These are phyloP conservation scores for Tribonema minus DNA, from an alignment of 108 stramenopile species.

Conservation along the genomic window DNA sequence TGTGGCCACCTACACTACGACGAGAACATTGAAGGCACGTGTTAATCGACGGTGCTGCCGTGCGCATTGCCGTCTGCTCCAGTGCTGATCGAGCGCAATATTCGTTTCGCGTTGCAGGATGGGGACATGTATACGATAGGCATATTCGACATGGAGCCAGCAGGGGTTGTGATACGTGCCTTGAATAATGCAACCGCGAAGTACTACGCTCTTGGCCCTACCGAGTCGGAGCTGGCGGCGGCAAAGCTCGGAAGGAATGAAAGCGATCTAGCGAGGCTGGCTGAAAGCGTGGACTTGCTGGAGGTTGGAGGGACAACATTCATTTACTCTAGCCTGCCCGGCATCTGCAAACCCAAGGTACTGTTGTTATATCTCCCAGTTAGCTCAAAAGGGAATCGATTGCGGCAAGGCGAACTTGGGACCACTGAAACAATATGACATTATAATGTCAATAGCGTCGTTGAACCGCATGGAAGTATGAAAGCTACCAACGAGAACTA, in stretches of 20 bases:
- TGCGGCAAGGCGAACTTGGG: too few species aligned
- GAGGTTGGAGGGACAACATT: not conserved
- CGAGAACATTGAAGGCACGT: too few species aligned
- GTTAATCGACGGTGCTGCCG: too few species aligned
- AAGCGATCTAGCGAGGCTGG: constrained; percentile 25
- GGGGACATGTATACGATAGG: constrained; percentile 38
- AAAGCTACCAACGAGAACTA: too few species aligned
- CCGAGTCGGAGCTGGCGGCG: constrained; percentile 28
- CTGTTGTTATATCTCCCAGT: too few species aligned
- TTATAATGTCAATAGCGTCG: too few species aligned
- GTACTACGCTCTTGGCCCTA: constrained; percentile 32
- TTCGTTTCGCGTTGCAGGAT: constrained; percentile 41
- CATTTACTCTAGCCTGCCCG: constrained; percentile 34
- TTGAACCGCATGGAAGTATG: too few species aligned
- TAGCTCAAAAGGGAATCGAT: too few species aligned
- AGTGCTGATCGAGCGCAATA: too few species aligned
- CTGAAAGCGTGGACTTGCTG: constrained; percentile 29
- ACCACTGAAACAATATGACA: too few species aligned
- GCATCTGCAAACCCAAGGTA: constrained; percentile 35
- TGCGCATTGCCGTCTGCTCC: too few species aligned
- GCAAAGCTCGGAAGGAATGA: constrained; percentile 18
- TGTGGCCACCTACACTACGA: too few species aligned
- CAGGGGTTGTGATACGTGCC: constrained; percentile 46
- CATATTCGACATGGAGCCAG: constrained; percentile 41
- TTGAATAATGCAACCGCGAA: constrained; percentile 24